phyloP scores from a whole-genome alignment of 768 basidiomycete genomes.

The Lactifluus echinatus region DNA sequence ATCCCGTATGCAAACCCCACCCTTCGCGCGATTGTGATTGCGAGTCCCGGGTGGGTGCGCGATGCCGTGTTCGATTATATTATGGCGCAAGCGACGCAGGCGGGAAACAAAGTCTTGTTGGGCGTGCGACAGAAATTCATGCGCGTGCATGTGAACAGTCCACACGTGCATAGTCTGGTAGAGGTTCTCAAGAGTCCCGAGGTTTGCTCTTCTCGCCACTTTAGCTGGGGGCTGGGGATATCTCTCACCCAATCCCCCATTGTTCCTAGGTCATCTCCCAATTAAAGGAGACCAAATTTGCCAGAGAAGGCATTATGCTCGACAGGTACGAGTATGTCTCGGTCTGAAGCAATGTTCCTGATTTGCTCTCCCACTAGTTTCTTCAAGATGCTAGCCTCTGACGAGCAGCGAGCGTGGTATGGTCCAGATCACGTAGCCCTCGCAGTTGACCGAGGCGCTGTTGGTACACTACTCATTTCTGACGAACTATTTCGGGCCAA shows the following conservation, averaged over 20 bases:
- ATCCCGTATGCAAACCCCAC: constrained; percentile 71
- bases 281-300: no score
- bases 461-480: constrained; percentile 90
- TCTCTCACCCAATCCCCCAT: background rate
- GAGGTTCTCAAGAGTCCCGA: constrained; percentile 94
- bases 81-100: constrained; percentile 67
- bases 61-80: constrained; percentile 83
- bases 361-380: constrained; percentile 46
- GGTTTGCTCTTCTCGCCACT: constrained; percentile 43
- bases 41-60: constrained; percentile 93
- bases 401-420: constrained; percentile 97
- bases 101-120: constrained; percentile 77
- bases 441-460: constrained; percentile 87
- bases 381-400: constrained; percentile 93
- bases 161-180: constrained; percentile 92
- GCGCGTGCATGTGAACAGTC: constrained; percentile 84
- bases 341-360: background rate
- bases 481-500: constrained; percentile 89
- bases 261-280: constrained; percentile 47
- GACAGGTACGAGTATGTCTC: constrained; percentile 51
- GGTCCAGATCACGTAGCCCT: constrained; percentile 90
- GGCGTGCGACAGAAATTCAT: constrained; percentile 80
- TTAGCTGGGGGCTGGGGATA: background rate
- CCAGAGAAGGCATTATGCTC: constrained; percentile 82
- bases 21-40: constrained; percentile 88